Conservation (phyloP, 1,284 basidiomycete genomes). For the Heliocybe sulcata region DNA sequence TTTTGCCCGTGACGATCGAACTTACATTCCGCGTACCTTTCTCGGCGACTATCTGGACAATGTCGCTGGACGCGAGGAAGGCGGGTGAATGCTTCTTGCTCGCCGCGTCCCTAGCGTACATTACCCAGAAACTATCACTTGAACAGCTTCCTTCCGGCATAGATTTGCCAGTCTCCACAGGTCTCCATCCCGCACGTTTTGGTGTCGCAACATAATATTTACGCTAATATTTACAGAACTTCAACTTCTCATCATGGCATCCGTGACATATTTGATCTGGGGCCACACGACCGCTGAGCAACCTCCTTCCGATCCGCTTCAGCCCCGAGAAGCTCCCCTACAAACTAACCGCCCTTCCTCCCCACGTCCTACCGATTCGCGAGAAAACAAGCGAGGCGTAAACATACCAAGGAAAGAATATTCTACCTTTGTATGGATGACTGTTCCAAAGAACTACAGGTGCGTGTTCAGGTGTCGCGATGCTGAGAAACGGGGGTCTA, state of each 20-base stretch:
- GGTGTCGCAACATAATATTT: slow-evolving; percentile 13
- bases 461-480: slow-evolving; percentile 20
- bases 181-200: slow-evolving; percentile 7
- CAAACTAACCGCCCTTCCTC: slow-evolving; percentile 25
- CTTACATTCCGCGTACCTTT: slow-evolving; percentile 34
- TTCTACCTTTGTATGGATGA: slow-evolving; percentile 79
- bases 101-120: slow-evolving; percentile 43
- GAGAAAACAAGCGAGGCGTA: slow-evolving; percentile 33
- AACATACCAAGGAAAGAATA: slow-evolving; percentile 33
- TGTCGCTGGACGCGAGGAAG: slow-evolving; percentile 49
- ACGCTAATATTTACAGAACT: slow-evolving; percentile 41
- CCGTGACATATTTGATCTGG: slow-evolving; percentile 59
- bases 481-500: neutral
- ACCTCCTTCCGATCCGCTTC: slow-evolving; percentile 17
- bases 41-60: slow-evolving; percentile 27
- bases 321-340: slow-evolving; percentile 17
- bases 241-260: slow-evolving; percentile 43
- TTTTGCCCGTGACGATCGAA: slow-evolving; percentile 38
- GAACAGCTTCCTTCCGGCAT: slow-evolving; percentile 7
- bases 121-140: slow-evolving; percentile 18
- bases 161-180: neutral
- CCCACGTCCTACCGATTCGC: slow-evolving; percentile 34
- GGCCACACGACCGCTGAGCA: slow-evolving; percentile 37
- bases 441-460: slow-evolving; percentile 84
- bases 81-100: slow-evolving; percentile 49